Percentiles rank a stretch among this genome's conserved stretches.
phyloP scores from a whole-genome alignment of 1,284 basidiomycete species.

The Microbotryum saponariae region DNA sequence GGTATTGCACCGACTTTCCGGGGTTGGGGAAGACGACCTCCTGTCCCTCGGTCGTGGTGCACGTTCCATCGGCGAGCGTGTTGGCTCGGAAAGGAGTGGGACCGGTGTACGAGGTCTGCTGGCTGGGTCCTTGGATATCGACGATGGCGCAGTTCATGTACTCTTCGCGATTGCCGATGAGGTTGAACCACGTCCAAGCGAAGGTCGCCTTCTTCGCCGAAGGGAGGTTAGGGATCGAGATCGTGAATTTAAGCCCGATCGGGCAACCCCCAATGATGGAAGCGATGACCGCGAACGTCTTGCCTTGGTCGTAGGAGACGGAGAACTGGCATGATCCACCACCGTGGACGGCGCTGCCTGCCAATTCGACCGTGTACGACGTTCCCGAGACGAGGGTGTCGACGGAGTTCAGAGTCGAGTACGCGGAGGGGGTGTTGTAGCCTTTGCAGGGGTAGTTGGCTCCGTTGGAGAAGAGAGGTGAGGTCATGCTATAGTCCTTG shows the following conservation, averaged over 20 bases:
- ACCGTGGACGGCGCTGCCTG: slow-evolving; percentile 40
- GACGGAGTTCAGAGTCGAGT: slow-evolving; percentile 35
- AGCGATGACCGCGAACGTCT: slow-evolving; percentile 43
- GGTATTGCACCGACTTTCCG: slow-evolving; percentile 36
- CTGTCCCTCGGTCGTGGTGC: slow-evolving; percentile 37
- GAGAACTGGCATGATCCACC: slow-evolving; percentile 45
- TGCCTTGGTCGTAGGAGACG: slow-evolving; percentile 44
- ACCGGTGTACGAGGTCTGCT: slow-evolving; percentile 27
- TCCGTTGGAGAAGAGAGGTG: slow-evolving; percentile 39
- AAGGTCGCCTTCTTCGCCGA: slow-evolving; percentile 42
- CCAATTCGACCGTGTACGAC: slow-evolving; percentile 33
- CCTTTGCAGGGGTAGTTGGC: slow-evolving; percentile 44
- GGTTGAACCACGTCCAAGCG: slow-evolving; percentile 46
- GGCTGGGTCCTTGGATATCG: slow-evolving; percentile 32
- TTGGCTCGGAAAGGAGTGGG: slow-evolving; percentile 44
- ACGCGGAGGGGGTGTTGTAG: slow-evolving; percentile 38
- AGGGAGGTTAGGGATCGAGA: slow-evolving; percentile 42
- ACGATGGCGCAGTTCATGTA: slow-evolving; percentile 45
- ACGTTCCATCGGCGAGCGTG: slow-evolving; percentile 37
- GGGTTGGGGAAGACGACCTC: slow-evolving; percentile 40
- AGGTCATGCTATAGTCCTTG: slow-evolving; percentile 43
- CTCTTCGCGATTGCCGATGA: slow-evolving; percentile 19
- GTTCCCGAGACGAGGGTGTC: slow-evolving; percentile 37
- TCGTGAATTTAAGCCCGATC: slow-evolving; percentile 33
- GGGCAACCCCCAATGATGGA: slow-evolving; percentile 43